phyloP scores from a whole-genome alignment of 371 early-diverging fungal species.

The Apophysomyces trapeziformis region DNA sequence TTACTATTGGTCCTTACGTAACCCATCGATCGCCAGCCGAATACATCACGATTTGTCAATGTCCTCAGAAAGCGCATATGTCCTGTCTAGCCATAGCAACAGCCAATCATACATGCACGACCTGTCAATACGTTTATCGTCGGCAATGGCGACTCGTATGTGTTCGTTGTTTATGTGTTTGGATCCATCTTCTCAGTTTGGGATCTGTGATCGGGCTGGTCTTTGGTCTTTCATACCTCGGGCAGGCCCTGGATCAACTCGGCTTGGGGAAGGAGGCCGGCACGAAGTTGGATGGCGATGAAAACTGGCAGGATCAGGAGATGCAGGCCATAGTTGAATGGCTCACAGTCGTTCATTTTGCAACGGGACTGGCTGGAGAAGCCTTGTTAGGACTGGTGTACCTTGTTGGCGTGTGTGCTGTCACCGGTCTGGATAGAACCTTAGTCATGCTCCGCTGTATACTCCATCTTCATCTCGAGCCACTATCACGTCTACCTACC shows the following conservation, averaged over 20 bases:
- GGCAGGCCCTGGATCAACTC: constrained; percentile 36
- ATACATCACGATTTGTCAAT: constrained; percentile 16
- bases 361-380: constrained; percentile 44
- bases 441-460: constrained; percentile 35
- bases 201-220: constrained; percentile 37
- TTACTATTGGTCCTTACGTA: constrained; percentile 15
- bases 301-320: constrained; percentile 54
- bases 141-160: constrained; percentile 19
- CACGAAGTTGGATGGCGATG: constrained; percentile 47
- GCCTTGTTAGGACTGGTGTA: constrained; percentile 46
- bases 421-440: constrained; percentile 39
- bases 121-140: constrained; percentile 32
- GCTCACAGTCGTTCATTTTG: constrained; percentile 45
- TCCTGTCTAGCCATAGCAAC: constrained; percentile 24
- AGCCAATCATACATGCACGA: constrained; percentile 20
- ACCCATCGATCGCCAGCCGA: constrained; percentile 21
- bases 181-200: constrained; percentile 31
- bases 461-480: constrained; percentile 29
- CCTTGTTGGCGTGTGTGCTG: constrained; percentile 36
- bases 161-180: constrained; percentile 19
- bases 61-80: constrained; percentile 32
- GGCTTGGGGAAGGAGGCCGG: constrained; percentile 44
- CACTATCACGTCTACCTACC: background rate
- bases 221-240: constrained; percentile 40
- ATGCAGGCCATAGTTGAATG: constrained; percentile 40